Evolutionary conservation across 208 protist genomes (phyloP), one percentile per base, ranked within the genome.

Genomic region (Acanthamoeba royreba): DNA sequence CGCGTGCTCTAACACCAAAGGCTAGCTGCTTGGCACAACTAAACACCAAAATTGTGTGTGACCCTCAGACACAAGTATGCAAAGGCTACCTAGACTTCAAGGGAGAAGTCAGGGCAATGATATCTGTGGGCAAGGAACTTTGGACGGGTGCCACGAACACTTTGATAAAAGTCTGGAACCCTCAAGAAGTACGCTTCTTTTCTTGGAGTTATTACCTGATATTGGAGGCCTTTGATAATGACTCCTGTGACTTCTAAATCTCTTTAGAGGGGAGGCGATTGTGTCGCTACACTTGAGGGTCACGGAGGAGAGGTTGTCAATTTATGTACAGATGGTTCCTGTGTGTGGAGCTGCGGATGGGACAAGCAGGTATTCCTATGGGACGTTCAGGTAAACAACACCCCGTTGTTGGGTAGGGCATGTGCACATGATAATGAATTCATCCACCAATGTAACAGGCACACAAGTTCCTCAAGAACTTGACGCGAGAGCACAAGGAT

Each of bases 321-420:
- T 49, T 63, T 89, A 66, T 66, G 81, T 89, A 66, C 81, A 89
- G 43, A 89, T 33, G 81, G 81, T 33, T 46, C 81, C 47, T 47
- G 81, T 22, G 47, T 89, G 81, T 89, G 81, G 81, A 89, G 81
- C 81, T 89, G 81, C 81, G 81, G 81, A 66, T 89, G 81, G 81
- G 81, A 89, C 81, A 89, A 89, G 33, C 45, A 89, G 47, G n/a
- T 89, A 13, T 66, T 89, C 52, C 22, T 89, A 33, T 89, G 81
- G 81, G 47, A 89, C 49, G 81, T 33, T 15, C 72, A 83, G 42
- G 72, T 83, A n/a, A n/a, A n/a, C n/a, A n/a, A n/a, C n/a, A n/a
- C n/a, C n/a, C n/a, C n/a, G n/a, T n/a, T n/a, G n/a, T n/a, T n/a
- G n/a, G 58, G n/a, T 69, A 17, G 19, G 5, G 9, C 5, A 8